Evolutionary conservation across 345 rosid genomes (phyloP).

Genomic region (Boechera stricta): DNA sequence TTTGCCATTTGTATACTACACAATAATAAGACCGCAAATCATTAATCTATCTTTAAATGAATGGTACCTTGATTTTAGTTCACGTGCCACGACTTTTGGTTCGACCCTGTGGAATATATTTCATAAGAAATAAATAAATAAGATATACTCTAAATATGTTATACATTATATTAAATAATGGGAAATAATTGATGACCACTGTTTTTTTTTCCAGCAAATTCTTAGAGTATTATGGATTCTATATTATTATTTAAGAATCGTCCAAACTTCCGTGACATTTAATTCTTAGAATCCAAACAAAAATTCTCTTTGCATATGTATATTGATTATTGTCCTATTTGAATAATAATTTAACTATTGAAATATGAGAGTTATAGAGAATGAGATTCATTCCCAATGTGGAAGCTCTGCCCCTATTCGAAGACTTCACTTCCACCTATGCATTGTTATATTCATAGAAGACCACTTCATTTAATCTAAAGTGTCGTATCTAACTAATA

Average conservation of each 20-base stretch:
- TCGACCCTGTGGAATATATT: not conserved
- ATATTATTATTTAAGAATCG: constrained; percentile 17
- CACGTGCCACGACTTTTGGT: constrained; percentile 4
- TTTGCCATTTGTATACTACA: not conserved
- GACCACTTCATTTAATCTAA: constrained; percentile 8
- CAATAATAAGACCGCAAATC: not conserved
- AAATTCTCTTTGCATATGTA: constrained; percentile 22
- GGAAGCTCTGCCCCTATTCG: constrained; percentile 25
- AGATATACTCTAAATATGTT: constrained; percentile 3
- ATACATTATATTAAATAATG: not conserved
- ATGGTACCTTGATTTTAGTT: not conserved
- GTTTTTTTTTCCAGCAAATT: not conserved
- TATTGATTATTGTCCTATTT: constrained; percentile 5
- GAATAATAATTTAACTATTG: constrained; percentile 9
- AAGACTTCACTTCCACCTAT: constrained; percentile 43
- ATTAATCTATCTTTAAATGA: constrained; percentile 4
- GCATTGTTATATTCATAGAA: constrained; percentile 26
- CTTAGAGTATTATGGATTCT: constrained; percentile 2
- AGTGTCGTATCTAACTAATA: constrained; percentile 28
- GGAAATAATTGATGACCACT: not conserved
- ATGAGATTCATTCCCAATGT: constrained; percentile 44
- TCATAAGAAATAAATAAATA: not conserved
- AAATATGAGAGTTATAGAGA: constrained; percentile 30
- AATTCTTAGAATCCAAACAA: constrained; percentile 29
- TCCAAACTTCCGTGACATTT: constrained; percentile 42